Evolutionary conservation across 2,329 filamentous ascomycete species (phyloP), one percentile per base, ranked within the genome.

Genomic region (Microsporum audouinii): DNA sequence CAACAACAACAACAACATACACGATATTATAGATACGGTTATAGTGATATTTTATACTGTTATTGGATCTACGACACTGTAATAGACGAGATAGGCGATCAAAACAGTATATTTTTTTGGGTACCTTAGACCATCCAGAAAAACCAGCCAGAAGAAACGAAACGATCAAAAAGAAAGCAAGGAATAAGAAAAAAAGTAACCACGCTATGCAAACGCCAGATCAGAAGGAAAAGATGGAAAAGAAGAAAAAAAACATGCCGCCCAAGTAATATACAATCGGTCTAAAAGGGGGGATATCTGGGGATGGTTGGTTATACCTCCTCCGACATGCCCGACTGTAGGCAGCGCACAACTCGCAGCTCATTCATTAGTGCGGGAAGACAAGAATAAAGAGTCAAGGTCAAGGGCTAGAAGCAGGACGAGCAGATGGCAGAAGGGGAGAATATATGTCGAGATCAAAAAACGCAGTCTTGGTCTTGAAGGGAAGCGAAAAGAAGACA

Each of bases 141-240:
- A 6, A 53, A 12, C 31, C 49, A 34, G 49, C 49, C 49, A 53
- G 14, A 41, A 41, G 38, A 41, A 53, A 5, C n/a, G 10, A 29
- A 27, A 47, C 23, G n/a, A 47, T 23, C 3, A 45, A 45, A 17
- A 43, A n/a, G 8, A 29, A 29, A 5, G 8, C 5, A n/a, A 55
- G 10, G 10, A 39, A 55, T 5, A 7, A 55, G 33, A 34, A 12
- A 55, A 33, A 56, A 57, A 23, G 17, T 23, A 23, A 38, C 55
- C 55, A 57, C 55, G 55, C 55, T 57, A 57, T 57, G 55, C 55
- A 57, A 39, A 57, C 55, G 55, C 55, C 55, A 57, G 27, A 53
- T 6, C 49, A 17, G 27, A 53, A 34, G n/a, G 8, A n/a, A 53
- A 34, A 17, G 4, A 1, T 0, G 1, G 17, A 33, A 53, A 51